phyloP scores from a whole-genome alignment of 1,284 basidiomycete genomes.

The Puccinia hordei region DNA sequence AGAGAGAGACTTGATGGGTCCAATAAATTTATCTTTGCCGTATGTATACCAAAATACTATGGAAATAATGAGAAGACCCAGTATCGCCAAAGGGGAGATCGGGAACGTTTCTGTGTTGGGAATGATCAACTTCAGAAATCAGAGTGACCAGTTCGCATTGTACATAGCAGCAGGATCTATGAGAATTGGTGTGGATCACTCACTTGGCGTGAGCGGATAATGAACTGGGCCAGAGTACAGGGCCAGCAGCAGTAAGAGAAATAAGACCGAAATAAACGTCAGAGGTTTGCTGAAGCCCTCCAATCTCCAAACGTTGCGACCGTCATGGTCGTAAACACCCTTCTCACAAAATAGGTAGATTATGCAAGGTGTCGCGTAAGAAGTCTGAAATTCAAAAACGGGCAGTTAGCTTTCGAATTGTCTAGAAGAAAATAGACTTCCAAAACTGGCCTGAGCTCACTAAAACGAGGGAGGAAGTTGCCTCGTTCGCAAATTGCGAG shows the following conservation, averaged over 20 bases:
- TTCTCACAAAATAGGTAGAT: slow-evolving; percentile 3
- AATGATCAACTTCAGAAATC: neutral
- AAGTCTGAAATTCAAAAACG: neutral
- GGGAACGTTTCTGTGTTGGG: slow-evolving; percentile 14
- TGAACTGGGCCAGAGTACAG: neutral
- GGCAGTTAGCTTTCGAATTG: neutral
- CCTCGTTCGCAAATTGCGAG: too few relatives aligned
- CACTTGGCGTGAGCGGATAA: neutral
- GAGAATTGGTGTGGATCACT: slow-evolving; percentile 15
- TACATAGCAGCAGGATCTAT: slow-evolving; percentile 5
- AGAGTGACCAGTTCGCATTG: neutral
- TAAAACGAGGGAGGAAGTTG: neutral
- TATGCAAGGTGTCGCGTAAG: slow-evolving; percentile 5
- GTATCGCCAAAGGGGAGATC: neutral
- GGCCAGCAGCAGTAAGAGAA: neutral
- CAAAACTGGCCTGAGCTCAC: neutral
- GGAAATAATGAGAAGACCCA: neutral
- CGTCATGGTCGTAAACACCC: slow-evolving; percentile 18
- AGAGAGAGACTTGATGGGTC: slow-evolving; percentile 35
- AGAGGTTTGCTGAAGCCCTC: slow-evolving; percentile 23
- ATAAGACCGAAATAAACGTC: neutral
- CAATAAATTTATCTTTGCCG: slow-evolving; percentile 5
- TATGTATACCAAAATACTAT: slow-evolving; percentile 10
- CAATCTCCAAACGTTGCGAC: slow-evolving; percentile 21
- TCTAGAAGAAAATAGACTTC: neutral